Conservation (phyloP, 2,329 filamentous ascomycete species). For the Massarina eburnea region DNA sequence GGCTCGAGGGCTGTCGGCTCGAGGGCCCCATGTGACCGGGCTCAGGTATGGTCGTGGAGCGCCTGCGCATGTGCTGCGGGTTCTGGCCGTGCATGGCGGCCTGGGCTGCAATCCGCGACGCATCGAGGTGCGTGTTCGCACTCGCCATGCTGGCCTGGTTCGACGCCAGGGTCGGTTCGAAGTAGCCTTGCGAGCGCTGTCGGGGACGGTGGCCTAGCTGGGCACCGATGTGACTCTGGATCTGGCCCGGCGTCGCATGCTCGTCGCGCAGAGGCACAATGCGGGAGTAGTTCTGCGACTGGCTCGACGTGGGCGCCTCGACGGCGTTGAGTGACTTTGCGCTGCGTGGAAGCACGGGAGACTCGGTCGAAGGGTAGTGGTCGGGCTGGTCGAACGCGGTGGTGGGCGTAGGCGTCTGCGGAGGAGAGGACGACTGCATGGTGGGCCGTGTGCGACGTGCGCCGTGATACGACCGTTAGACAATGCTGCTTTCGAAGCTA, state of each 20-base stretch:
- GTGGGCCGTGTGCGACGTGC: constrained; percentile 10
- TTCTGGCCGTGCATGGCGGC: constrained; percentile 71
- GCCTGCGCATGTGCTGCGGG: constrained; percentile 59
- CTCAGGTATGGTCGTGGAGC: constrained; percentile 72
- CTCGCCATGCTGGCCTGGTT: constrained; percentile 54
- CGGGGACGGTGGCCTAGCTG: constrained; percentile 59
- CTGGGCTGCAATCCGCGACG: constrained; percentile 81
- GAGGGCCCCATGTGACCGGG: constrained; percentile 41
- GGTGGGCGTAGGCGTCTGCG: constrained; percentile 34
- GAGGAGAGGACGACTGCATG: constrained; percentile 36
- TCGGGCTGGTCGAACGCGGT: constrained; percentile 36
- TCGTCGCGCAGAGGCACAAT: constrained; percentile 44
- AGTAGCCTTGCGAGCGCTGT: constrained; percentile 74
- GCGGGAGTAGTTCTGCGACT: constrained; percentile 42
- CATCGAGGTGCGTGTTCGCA: constrained; percentile 47
- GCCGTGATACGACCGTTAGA: constrained; percentile 6
- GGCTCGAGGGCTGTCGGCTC: constrained; percentile 53
- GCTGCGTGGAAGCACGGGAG: constrained; percentile 40
- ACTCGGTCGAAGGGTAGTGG: constrained; percentile 39
- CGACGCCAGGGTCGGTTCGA: constrained; percentile 71
- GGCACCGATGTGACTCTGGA: constrained; percentile 31
- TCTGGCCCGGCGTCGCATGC: constrained; percentile 10
- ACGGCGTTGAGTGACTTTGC: constrained; percentile 29
- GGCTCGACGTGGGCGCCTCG: constrained; percentile 15
- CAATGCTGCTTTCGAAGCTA: no score